Conservation (phyloP, 371 early-diverging fungal species). For the Dinochytrium kinnereticum region DNA sequence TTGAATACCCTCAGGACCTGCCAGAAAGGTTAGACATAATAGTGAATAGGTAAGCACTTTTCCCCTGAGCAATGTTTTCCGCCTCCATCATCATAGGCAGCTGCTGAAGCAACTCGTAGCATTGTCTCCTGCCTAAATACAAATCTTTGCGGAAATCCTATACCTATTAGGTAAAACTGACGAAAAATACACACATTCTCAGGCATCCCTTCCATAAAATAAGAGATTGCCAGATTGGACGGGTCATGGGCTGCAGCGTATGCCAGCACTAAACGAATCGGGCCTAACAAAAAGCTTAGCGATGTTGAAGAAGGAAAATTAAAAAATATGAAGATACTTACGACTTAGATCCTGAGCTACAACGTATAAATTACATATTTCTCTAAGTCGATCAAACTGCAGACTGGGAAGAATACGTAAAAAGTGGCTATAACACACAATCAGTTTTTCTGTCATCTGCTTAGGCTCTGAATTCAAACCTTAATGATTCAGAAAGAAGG, state of each 20-base stretch:
- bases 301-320: conserved; percentile 6
- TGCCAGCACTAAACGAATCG: conserved; percentile 70
- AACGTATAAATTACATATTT: conserved; percentile 63
- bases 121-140: conserved; percentile 49
- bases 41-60: too few species aligned
- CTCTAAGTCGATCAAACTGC: conserved; percentile 61
- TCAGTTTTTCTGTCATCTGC: too few species aligned
- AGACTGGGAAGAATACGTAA: conserved; percentile 58
- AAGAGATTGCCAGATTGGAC: conserved; percentile 44
- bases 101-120: conserved; percentile 53
- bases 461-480: conserved; percentile 11
- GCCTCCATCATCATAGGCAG: conserved; percentile 32
- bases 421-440: conserved; percentile 39
- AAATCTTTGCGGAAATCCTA: conserved; percentile 32
- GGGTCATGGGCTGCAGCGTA: conserved; percentile 73
- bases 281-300: too few species aligned
- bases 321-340: conserved; percentile 1
- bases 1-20: conserved; percentile 32
- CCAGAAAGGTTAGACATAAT: conserved; percentile 17
- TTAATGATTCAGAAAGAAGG: conserved; percentile 64
- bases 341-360: conserved; percentile 53
- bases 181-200: conserved; percentile 20
- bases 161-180: not conserved
- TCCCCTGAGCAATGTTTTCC: too few species aligned
- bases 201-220: conserved; percentile 41